Base-by-base conservation (phyloP, 2,329 filamentous ascomycete genomes). In the Rhinocladiella similis region DNA sequence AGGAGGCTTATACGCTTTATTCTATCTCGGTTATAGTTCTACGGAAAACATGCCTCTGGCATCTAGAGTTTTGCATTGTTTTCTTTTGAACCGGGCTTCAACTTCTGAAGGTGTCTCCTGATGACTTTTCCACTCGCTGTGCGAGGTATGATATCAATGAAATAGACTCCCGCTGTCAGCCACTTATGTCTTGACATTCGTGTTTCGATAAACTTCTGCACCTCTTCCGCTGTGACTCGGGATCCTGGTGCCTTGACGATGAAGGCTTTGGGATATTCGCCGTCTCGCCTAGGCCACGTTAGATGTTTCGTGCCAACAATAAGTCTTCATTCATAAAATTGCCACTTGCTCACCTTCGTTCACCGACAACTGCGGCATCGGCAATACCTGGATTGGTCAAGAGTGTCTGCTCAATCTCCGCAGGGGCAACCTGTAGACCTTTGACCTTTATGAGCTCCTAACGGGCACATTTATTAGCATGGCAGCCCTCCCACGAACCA, bases 351-450 rank as follows among this genome's bases (percentile, higher is more conserved):
- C 27, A 16, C 56, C 49, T 39, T 66, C 69, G 19, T 66, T 63
- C 70, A 0, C 82, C 80, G 16, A 84, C 75, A 0, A 86, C 82
- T 27, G 80, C 83, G 1, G 75, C 81, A 63, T 86, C 83, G 4
- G 72, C 69, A 14, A 80, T 68, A 38, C 71, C 69, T 1, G 68
- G 67, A 60, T 80, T 75, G 3, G 66, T 66, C 2, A 72, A 57
- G 0, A 80, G 63, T 10, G 75, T 57, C n/a, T 74, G 74, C 57
- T 80, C 83, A 1, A 86, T 74, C 69, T 86, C 83, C 3, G 83
- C 82, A 0, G 84, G 84, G 0, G 83, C 74, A 3, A 86, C 83
- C 66, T 85, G 83, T 69, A 84, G 85, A 5, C 83, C 84, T 68
- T 88, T 85, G 68, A 78, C 83, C 70, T 86, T 80, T 65, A 73